A percentile compares a stretch with the other conserved stretches of the same genome.
phyloP scores from a whole-genome alignment of 192 early-diverging fungal genomes.

The Martensiomyces pterosporus region DNA sequence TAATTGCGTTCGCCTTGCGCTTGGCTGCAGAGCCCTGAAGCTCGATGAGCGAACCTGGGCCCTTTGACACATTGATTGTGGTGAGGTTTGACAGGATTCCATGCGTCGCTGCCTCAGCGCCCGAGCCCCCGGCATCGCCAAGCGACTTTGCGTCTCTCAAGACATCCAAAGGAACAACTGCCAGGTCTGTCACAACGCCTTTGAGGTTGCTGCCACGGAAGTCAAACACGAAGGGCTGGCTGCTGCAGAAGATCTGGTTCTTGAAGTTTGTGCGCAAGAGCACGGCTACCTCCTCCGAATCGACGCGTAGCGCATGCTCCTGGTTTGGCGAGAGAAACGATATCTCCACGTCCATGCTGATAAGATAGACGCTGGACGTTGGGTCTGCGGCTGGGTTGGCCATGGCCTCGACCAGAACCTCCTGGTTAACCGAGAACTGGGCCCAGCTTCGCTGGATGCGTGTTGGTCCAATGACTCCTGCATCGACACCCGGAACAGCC shows the following conservation, averaged over 20 bases:
- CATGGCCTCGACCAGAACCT: conserved; percentile 53
- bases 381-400: conserved; percentile 42
- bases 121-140: neutral
- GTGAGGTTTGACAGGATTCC: conserved; percentile 76
- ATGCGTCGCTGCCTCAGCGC: conserved; percentile 8
- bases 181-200: conserved; percentile 28
- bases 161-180: conserved; percentile 46
- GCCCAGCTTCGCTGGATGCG: conserved; percentile 50
- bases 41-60: conserved; percentile 68
- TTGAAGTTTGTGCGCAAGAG: conserved; percentile 58
- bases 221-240: conserved; percentile 79
- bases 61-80: conserved; percentile 64
- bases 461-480: conserved; percentile 36
- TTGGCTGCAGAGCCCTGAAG: conserved; percentile 60
- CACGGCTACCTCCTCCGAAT: conserved; percentile 69
- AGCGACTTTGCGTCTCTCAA: conserved; percentile 31
- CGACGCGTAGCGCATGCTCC: conserved; percentile 57
- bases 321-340: conserved; percentile 52
- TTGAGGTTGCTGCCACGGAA: conserved; percentile 72
- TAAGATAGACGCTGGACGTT: conserved; percentile 44
- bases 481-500: conserved; percentile 14
- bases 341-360: conserved; percentile 55
- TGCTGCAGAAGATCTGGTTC: conserved; percentile 75
- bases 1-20: conserved; percentile 66
- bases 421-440: conserved; percentile 52